Percentiles rank a stretch among this genome's conserved stretches.
Evolutionary conservation across 208 protist species (phyloP).

Genomic region (Trypanosoma rangeli): DNA sequence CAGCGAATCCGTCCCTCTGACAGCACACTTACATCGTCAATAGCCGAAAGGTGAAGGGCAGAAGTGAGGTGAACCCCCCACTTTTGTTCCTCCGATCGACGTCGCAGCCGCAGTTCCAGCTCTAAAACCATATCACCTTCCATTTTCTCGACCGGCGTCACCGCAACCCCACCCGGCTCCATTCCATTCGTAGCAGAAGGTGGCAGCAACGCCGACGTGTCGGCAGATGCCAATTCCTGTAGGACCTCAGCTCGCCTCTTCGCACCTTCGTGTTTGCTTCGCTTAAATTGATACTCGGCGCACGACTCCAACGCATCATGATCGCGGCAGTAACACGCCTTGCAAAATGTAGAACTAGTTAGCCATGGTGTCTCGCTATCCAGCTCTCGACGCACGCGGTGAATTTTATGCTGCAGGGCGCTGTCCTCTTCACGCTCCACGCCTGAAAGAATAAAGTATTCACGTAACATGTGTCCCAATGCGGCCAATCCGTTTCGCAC

Average conservation of each 20-base stretch:
- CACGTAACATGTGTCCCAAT: slow-evolving; percentile 67
- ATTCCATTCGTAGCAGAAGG: not conserved
- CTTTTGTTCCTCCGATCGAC: slow-evolving; percentile 42
- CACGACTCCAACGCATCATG: slow-evolving; percentile 71
- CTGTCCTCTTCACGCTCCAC: slow-evolving; percentile 69
- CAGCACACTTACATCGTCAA: slow-evolving; percentile 43
- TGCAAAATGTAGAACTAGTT: slow-evolving; percentile 64
- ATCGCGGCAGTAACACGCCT: slow-evolving; percentile 67
- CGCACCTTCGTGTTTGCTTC: slow-evolving; percentile 7
- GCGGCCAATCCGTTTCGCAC: slow-evolving; percentile 56
- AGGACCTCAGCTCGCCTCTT: slow-evolving; percentile 25
- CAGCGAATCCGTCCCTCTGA: slow-evolving; percentile 12
- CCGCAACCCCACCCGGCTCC: not conserved
- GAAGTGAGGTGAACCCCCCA: slow-evolving; percentile 75
- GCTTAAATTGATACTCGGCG: slow-evolving; percentile 80
- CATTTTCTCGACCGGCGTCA: not conserved
- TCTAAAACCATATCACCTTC: slow-evolving; percentile 14
- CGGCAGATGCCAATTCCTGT: slow-evolving; percentile 19
- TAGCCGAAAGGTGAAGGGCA: slow-evolving; percentile 41
- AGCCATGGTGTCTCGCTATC: slow-evolving; percentile 68
- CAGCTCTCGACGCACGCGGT: slow-evolving; percentile 79
- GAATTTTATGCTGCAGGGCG: slow-evolving; percentile 85
- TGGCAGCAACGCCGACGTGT: not conserved
- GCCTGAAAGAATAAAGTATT: slow-evolving; percentile 77
- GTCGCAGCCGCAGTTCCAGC: slow-evolving; percentile 48